A percentile compares a stretch with the other conserved stretches of the same genome.
phyloP scores from a whole-genome alignment of 805 yeast species.

The Saturnispora diversa region DNA sequence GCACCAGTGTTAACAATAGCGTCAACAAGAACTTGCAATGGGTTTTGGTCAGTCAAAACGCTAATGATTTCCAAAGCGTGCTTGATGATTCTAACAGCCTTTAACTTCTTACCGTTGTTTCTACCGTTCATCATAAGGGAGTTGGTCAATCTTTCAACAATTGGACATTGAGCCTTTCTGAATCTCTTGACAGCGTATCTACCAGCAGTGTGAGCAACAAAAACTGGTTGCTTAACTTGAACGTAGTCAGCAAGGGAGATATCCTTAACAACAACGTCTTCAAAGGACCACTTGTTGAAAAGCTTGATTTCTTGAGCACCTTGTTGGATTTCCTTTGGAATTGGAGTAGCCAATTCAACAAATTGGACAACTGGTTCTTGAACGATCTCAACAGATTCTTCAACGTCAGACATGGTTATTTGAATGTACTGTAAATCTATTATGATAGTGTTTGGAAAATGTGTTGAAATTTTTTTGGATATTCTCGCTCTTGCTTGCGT shows the following conservation, averaged over 20 bases:
- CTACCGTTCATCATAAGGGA: constrained; percentile 99
- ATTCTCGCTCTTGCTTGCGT: constrained; percentile 1
- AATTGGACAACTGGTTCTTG: constrained; percentile 75
- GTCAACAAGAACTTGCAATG: constrained; percentile 97
- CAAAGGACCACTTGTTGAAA: constrained; percentile 99
- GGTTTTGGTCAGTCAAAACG: constrained; percentile 98
- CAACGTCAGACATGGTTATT: constrained; percentile 71
- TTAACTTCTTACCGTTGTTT: constrained; percentile 99
- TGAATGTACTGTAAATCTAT: constrained; percentile 1
- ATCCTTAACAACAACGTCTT: constrained; percentile 96
- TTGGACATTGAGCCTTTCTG: constrained; percentile 99
- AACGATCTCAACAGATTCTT: constrained; percentile 56
- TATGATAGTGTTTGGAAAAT: background rate
- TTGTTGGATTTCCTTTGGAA: constrained; percentile 93
- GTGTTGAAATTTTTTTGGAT: constrained; percentile 6
- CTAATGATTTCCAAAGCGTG: constrained; percentile 97
- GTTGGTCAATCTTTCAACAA: constrained; percentile 98
- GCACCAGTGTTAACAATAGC: constrained; percentile 99
- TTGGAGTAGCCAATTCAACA: constrained; percentile 86
- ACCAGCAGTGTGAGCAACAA: constrained; percentile 98
- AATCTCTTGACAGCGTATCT: constrained; percentile 99
- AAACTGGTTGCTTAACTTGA: constrained; percentile 95
- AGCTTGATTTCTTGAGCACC: constrained; percentile 95
- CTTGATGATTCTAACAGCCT: constrained; percentile 99
- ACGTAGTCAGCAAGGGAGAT: constrained; percentile 97